phyloP scores from a whole-genome alignment of 352 stramenopile species.

The Lagenidium giganteum region DNA sequence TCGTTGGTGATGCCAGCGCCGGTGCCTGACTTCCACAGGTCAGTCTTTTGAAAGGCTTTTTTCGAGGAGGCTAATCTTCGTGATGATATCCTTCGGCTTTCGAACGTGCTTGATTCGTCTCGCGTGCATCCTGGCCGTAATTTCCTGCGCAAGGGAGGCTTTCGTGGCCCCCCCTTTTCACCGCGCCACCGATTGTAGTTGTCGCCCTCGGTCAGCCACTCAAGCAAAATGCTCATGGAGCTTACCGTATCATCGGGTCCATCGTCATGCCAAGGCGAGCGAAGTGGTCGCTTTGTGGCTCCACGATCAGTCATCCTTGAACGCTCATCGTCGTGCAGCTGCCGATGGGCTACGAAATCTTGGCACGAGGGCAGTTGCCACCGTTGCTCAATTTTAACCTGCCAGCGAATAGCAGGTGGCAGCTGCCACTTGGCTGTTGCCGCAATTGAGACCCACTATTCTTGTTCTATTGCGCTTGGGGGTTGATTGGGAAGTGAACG shows the following conservation, averaged over 20 bases:
- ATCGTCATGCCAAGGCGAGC: constrained; percentile 10
- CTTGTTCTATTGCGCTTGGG: too few relatives aligned
- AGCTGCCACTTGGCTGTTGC: too few relatives aligned
- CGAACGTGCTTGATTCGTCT: constrained; percentile 8
- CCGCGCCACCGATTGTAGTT: constrained; percentile 21
- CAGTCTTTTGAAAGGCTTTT: constrained; percentile 4
- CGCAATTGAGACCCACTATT: too few relatives aligned
- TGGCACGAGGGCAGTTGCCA: too few relatives aligned
- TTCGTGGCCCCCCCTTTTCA: constrained; percentile 14
- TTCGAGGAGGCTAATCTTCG: constrained; percentile 14
- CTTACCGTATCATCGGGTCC: not conserved
- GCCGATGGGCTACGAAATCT: too few relatives aligned
- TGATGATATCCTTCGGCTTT: constrained; percentile 9
- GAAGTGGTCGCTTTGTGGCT: too few relatives aligned
- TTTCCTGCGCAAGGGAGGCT: constrained; percentile 5
- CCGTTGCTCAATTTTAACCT: too few relatives aligned
- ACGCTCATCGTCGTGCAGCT: too few relatives aligned
- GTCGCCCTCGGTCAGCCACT: constrained; percentile 13
- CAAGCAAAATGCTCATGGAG: constrained; percentile 16
- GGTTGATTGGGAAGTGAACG: too few relatives aligned
- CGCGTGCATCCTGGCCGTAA: constrained; percentile 1
- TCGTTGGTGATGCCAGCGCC: constrained; percentile 14
- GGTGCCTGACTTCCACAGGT: constrained; percentile 10
- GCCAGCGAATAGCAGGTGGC: too few relatives aligned
- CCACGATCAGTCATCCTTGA: too few relatives aligned